Percentiles rank a stretch among this genome's conserved stretches.
These are phyloP conservation scores for Populus tomentosa DNA, from an alignment of 441 rosid genomes.

Conservation along the genomic window DNA sequence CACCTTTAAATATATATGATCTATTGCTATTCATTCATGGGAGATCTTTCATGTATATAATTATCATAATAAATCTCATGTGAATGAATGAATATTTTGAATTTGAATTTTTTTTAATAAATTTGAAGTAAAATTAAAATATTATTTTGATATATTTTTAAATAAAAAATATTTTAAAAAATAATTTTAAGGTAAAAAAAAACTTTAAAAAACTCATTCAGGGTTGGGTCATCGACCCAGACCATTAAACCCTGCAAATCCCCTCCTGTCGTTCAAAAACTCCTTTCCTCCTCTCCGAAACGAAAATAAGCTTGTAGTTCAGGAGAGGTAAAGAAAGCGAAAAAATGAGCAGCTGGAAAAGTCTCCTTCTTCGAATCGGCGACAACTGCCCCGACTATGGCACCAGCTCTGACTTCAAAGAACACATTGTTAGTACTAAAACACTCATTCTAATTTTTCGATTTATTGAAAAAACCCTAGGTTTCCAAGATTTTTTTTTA, in stretches of 20 bases:
- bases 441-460: slow-evolving; percentile 15
- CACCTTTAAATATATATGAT: no score
- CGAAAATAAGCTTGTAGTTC: not conserved
- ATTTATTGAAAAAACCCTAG: slow-evolving; percentile 33
- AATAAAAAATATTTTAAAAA: no score
- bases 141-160: no score
- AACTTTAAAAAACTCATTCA: no score
- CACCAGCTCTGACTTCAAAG: slow-evolving; percentile 71
- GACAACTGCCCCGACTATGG: slow-evolving; percentile 86
- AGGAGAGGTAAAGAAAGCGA: not conserved
- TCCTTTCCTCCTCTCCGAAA: not conserved
- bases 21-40: no score
- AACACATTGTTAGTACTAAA: slow-evolving; percentile 56
- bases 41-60: no score
- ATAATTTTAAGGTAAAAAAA: no score
- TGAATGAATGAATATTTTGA: no score
- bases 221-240: not conserved
- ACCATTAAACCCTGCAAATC: not conserved
- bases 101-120: no score
- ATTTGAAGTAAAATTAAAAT: no score
- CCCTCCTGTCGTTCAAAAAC: not conserved
- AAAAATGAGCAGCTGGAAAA: slow-evolving; percentile 79
- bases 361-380: slow-evolving; percentile 86
- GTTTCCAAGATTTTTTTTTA: not conserved
- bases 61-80: no score